These are phyloP conservation scores for Fraxinus sp. DNA, from an alignment of 305 asterid species.

Conservation along the genomic window DNA sequence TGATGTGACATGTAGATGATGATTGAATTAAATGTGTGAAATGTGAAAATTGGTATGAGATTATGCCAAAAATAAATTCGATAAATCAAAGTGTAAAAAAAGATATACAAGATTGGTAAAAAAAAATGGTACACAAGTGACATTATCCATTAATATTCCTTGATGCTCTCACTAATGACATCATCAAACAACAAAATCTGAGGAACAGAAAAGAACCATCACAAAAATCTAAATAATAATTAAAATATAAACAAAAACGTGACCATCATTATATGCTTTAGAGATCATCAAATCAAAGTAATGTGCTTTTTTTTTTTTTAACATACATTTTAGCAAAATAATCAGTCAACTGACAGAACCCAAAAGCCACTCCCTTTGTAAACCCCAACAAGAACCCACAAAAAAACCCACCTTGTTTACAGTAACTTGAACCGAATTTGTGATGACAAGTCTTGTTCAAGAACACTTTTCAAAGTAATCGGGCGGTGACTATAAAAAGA, in stretches of 20 bases:
- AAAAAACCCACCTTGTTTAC: constrained; percentile 30
- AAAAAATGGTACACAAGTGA: no score
- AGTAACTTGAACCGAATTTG: constrained; percentile 7
- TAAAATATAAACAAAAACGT: constrained; percentile 9
- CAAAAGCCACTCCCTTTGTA: constrained; percentile 67
- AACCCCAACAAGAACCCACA: constrained; percentile 39
- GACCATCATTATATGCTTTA: constrained; percentile 37
- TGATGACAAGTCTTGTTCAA: constrained; percentile 12
- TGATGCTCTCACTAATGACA: constrained; percentile 14
- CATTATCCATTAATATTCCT: background rate
- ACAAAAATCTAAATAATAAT: constrained; percentile 24
- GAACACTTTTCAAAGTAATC: constrained; percentile 5
- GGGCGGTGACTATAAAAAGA: background rate
- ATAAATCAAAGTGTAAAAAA: no score
- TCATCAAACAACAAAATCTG: constrained; percentile 48
- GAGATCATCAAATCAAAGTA: constrained; percentile 23
- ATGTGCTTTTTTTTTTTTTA: background rate
- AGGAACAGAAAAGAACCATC: constrained; percentile 40
- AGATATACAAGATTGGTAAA: no score
- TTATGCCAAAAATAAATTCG: no score
- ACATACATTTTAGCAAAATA: constrained; percentile 14
- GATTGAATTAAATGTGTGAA: no score
- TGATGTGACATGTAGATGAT: no score
- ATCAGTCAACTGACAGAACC: constrained; percentile 51
- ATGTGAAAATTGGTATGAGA: no score